Evolutionary conservation across 2,329 filamentous ascomycete species (phyloP).

Genomic region (Dactylellina haptotyla): DNA sequence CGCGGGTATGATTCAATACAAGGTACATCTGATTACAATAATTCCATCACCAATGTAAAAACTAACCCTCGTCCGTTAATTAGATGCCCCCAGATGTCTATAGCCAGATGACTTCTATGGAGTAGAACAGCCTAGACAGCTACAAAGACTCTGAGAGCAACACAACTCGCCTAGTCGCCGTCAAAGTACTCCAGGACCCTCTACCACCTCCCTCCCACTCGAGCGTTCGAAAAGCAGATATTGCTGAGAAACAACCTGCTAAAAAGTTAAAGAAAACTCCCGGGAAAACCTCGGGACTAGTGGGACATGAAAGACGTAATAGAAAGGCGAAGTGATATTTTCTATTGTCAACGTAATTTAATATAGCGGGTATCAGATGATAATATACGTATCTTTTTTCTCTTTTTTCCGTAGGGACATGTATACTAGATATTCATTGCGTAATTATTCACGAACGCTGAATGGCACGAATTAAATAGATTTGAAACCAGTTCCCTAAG

Average conservation of each 20-base stretch:
- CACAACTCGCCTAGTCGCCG: no score
- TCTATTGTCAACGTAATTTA: no score
- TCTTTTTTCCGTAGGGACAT: not conserved
- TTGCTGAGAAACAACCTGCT: not conserved
- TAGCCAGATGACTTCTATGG: constrained; percentile 53
- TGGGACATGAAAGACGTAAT: no score
- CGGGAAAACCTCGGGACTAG: no score
- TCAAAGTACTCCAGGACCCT: not conserved
- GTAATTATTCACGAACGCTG: constrained; percentile 7
- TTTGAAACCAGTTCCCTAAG: no score
- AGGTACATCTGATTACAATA: constrained; percentile 37
- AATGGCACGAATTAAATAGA: not conserved
- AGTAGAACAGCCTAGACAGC: constrained; percentile 26
- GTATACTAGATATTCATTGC: constrained; percentile 21
- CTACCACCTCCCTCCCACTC: not conserved
- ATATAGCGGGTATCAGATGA: no score
- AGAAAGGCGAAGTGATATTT: no score
- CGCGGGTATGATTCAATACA: constrained; percentile 59
- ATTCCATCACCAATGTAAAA: not conserved
- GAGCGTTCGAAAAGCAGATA: not conserved
- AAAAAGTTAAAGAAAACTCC: not conserved
- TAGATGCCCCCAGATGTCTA: constrained; percentile 54
- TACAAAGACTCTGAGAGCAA: not conserved
- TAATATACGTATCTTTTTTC: not conserved
- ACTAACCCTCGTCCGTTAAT: constrained; percentile 8